Base-by-base conservation (phyloP, 1,139 yeast genomes). In the Yamadazyma sp. region DNA sequence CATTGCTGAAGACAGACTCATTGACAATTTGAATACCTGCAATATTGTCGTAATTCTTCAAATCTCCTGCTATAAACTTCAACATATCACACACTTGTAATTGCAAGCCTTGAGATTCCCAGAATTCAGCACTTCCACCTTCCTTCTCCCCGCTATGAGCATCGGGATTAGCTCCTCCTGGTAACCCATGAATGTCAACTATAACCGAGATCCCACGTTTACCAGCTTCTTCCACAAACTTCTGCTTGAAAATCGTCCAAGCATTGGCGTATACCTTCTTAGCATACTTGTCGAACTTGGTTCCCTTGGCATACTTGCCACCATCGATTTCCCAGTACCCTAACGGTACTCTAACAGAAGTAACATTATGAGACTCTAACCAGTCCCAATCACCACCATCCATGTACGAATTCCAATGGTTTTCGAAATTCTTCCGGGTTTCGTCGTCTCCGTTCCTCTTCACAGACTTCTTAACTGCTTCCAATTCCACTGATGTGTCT, bases 121-220 rank as follows among this genome's bases (percentile, higher is more conserved):
- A 90, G 55, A 81, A 82, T 13, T 67, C 82, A n/a, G 88, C 84
- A 22, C 60, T 57, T 2, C 76, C 76, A 3, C 60, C 53, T 36
- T 72, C 59, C 26, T 63, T 57, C 39, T 83, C 82, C 6, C 97
- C 98, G 51, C 94, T 81, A 57, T 90, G 97, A 41, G 82, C 70
- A 20, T 82, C 83, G 1, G 80, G 78, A 55, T 92, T 92, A 21
- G 97, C 97, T 30, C 97, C 97, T 10, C 87, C 89, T 2, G 97
- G 97, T 20, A 92, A 61, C 0, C 86, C 97, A 60, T 92, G 98
- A 33, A 92, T 56, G 59, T 92, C 98, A 9, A 90, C 75, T 41
- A 92, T 53, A 1, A 90, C 82, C 8, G 89, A 85, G 44, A 92
- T 90, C 20, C 73, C 68, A 47, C 74, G 62, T 18, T 61, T 41